Conservation (phyloP, 1,284 basidiomycete species). For the Ustilago hordei region DNA sequence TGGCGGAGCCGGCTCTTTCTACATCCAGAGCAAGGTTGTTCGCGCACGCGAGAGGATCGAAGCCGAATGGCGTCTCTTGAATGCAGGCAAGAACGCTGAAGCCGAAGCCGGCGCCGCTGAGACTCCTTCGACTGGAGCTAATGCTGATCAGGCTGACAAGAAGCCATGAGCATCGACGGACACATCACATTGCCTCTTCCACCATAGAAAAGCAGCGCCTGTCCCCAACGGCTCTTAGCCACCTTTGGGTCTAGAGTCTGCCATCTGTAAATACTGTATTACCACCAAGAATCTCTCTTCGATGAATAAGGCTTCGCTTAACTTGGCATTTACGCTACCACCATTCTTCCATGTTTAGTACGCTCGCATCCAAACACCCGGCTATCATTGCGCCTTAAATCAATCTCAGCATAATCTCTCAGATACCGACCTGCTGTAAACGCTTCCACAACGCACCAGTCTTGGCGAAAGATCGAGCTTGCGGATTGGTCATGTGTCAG, state of each 20-base stretch:
- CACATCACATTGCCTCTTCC: not conserved
- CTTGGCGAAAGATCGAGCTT: not conserved
- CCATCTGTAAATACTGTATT: slow-evolving; percentile 36
- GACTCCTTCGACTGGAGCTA: slow-evolving; percentile 13
- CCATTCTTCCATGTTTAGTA: slow-evolving; percentile 17
- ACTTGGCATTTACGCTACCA: slow-evolving; percentile 9
- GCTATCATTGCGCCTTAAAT: not conserved
- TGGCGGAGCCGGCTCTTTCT: slow-evolving; percentile 71
- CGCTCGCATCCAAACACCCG: slow-evolving; percentile 4
- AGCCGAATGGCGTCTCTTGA: slow-evolving; percentile 75
- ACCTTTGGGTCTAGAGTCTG: not conserved
- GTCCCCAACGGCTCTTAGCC: not conserved
- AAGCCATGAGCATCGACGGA: slow-evolving; percentile 13
- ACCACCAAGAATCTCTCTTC: slow-evolving; percentile 14
- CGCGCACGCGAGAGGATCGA: slow-evolving; percentile 93
- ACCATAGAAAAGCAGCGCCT: slow-evolving; percentile 7
- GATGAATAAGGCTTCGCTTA: not conserved
- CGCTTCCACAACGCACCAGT: not conserved
- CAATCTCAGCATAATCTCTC: not conserved
- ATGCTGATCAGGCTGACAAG: slow-evolving; percentile 31
- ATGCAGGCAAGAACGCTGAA: slow-evolving; percentile 36
- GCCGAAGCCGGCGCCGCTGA: slow-evolving; percentile 19
- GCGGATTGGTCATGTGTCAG: not conserved
- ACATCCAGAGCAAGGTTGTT: slow-evolving; percentile 95
- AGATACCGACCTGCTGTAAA: not conserved